Conservation (phyloP, 176 grass and related monocot species). For the Eleusine coracana region DNA sequence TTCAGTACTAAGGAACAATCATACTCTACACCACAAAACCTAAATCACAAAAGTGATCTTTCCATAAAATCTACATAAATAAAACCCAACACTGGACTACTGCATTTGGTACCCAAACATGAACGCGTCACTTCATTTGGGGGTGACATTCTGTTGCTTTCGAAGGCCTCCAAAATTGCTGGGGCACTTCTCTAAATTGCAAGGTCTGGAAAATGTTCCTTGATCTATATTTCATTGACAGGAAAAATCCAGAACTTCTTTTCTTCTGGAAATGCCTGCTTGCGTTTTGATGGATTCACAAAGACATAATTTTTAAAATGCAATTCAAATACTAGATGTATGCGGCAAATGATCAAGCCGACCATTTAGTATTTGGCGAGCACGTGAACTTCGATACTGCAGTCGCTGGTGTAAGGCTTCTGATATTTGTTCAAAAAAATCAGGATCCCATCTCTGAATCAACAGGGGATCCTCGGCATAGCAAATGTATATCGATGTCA, state of each 20-base stretch:
- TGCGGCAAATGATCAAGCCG: slow-evolving; percentile 73
- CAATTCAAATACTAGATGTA: slow-evolving; percentile 56
- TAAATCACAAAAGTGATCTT: slow-evolving; percentile 7
- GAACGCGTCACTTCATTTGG: not conserved
- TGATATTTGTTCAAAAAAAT: slow-evolving; percentile 78
- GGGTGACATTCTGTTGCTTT: slow-evolving; percentile 3
- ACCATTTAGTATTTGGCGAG: slow-evolving; percentile 65
- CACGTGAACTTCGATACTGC: slow-evolving; percentile 83
- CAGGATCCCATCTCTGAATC: slow-evolving; percentile 93
- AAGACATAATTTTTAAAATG: slow-evolving; percentile 2
- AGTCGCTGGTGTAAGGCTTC: slow-evolving; percentile 77
- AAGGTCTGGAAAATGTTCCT: not conserved
- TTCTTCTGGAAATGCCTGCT: slow-evolving; percentile 30
- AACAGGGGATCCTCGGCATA: slow-evolving; percentile 83
- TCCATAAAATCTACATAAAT: slow-evolving; percentile 9
- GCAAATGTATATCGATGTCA: slow-evolving; percentile 98
- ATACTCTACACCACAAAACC: slow-evolving; percentile 20
- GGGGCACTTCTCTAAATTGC: slow-evolving; percentile 36
- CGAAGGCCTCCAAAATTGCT: slow-evolving; percentile 39
- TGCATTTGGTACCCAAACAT: not conserved
- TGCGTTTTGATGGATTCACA: slow-evolving; percentile 1
- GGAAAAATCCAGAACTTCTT: slow-evolving; percentile 17
- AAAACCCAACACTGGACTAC: not conserved
- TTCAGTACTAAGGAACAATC: not conserved
- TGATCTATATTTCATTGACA: slow-evolving; percentile 31